These are phyloP conservation scores for Epichloe amarillans DNA, from an alignment of 2,329 filamentous ascomycete species.

Conservation along the genomic window DNA sequence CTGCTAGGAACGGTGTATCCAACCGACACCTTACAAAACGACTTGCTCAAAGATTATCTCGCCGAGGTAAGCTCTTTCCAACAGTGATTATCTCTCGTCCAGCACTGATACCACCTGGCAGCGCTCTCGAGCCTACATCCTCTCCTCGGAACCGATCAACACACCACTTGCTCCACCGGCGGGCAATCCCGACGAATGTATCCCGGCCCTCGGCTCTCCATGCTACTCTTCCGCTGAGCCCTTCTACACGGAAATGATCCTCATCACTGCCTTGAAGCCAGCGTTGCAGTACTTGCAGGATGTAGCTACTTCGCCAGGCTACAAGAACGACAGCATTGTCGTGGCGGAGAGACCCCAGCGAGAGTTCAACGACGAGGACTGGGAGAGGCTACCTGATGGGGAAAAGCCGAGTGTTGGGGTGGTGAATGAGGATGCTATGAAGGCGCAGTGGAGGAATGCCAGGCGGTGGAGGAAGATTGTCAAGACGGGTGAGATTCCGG, in stretches of 20 bases:
- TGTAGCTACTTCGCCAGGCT: slow-evolving; percentile 29
- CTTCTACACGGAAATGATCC: slow-evolving; percentile 45
- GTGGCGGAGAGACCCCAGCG: slow-evolving; percentile 13
- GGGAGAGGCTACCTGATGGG: slow-evolving; percentile 17
- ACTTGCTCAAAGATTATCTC: slow-evolving; percentile 35
- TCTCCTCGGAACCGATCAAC: slow-evolving; percentile 37
- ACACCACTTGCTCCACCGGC: slow-evolving; percentile 38
- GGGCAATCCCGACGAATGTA: slow-evolving; percentile 29
- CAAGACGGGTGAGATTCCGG: slow-evolving; percentile 4
- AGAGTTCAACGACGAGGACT: slow-evolving; percentile 16
- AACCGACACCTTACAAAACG: slow-evolving; percentile 25
- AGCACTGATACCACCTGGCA: slow-evolving; percentile 15
- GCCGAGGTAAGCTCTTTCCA: slow-evolving; percentile 26
- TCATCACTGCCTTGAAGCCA: slow-evolving; percentile 38
- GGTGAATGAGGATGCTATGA: slow-evolving; percentile 10
- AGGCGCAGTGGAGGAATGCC: slow-evolving; percentile 12
- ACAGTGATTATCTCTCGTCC: too few species aligned
- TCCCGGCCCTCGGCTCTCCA: slow-evolving; percentile 45
- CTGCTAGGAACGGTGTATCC: slow-evolving; percentile 34
- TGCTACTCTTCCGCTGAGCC: slow-evolving; percentile 55
- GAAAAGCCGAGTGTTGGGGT: slow-evolving; percentile 15
- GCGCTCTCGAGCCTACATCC: slow-evolving; percentile 48
- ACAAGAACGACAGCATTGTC: slow-evolving; percentile 26
- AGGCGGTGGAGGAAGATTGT: slow-evolving; percentile 16
- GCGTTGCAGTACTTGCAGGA: slow-evolving; percentile 50